Base-by-base conservation (phyloP, 2,329 filamentous ascomycete genomes). In the Mycocentrospora acerina region DNA sequence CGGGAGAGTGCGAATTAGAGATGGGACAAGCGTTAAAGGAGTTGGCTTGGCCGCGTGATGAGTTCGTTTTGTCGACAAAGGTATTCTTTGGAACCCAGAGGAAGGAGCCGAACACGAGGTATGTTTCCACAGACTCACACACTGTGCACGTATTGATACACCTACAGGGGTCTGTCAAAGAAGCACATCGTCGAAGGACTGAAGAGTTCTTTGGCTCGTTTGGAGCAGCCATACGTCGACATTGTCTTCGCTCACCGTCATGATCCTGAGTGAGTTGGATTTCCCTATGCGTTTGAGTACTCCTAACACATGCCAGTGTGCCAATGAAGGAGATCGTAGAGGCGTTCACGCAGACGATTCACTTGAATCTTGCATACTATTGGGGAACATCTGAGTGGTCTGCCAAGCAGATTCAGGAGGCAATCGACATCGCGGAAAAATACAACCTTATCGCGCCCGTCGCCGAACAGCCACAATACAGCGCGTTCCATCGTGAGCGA, bases 221-320 rank as follows among this genome's bases (percentile, higher is more conserved):
- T 86, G 34, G 73, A 82, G 55, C 73, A 79, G 37, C 76, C 77
- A n/a, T 88, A 87, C 55, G 81, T 84, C 37, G 81, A 84, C 59
- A 69, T 84, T 29, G 75, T 83, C 25, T 79, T 82, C 37, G 80
- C 81, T 3, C 81, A 84, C 62, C 72, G 80, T 17, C 76, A 78
- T 12, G 81, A 84, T 42, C 66, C 70, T 31, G 67, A 66, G 66
- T 68, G 57, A 13, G 57, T 35, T 29, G 24, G 6, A 4, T 24
- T 15, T 2, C 16, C 12, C 3, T 22, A 11, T 13, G 13, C 14
- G 7, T 18, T 16, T 28, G 42, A 34, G 44, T 16, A 6, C 2
- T 25, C 14, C 50, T 50, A 32, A 55, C 24, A 27, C 7, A 7
- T 22, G 9, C 16, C 37, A 71, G 71, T 37, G 80, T 79, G 2